Base-by-base conservation (phyloP, 257 asterid species). In the Nicotiana noctiflora region DNA sequence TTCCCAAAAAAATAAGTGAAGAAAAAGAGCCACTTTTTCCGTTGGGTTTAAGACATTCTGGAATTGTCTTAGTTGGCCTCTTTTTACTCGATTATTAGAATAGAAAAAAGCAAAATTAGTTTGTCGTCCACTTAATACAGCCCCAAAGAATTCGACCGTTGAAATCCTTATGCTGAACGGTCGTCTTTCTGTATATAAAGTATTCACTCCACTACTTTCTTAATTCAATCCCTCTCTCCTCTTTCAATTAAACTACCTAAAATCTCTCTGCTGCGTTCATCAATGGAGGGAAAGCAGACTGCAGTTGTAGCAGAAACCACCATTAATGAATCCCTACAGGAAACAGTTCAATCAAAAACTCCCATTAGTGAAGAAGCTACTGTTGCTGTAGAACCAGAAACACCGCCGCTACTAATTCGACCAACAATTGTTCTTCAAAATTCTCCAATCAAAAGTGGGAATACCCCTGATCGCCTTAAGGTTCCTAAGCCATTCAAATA, bases 401-500 rank as follows among this genome's bases (percentile, higher is more conserved):
- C 78, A 49, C 44, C 78, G 8, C 78, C 60, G 6, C 31, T 46
- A 13, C 31, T 46, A 13, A 72, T 44, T 46, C 37, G 77, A 23
- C 77, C 78, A 14, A 13, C 61, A 23, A 74, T 74, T 14, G 78
- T 74, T 74, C 60, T 23, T 49, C 40, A 14, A 1, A 74, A 74
- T 74, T 74, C 78, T 74, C 61, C 61, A 7, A 74, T 74, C 78
- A 74, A 12, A 62, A 62, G 40, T 25, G 68, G 2, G n/a, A 62
- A 74, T 65, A 85, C 85, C 1, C 97, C 96, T 1, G 89, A 87
- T 75, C 85, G 89, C 31, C 90, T 93, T 15, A 92, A 88, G 83
- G 85, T 93, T 67, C 98, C 96, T 29, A 87, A 87, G 81, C 91
- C 97, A 61, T 88, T 90, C 86, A 92, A 89, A 77, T 86, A 87